These are phyloP conservation scores for Termitomyces sp. DNA, from an alignment of 768 basidiomycete species.

Conservation along the genomic window DNA sequence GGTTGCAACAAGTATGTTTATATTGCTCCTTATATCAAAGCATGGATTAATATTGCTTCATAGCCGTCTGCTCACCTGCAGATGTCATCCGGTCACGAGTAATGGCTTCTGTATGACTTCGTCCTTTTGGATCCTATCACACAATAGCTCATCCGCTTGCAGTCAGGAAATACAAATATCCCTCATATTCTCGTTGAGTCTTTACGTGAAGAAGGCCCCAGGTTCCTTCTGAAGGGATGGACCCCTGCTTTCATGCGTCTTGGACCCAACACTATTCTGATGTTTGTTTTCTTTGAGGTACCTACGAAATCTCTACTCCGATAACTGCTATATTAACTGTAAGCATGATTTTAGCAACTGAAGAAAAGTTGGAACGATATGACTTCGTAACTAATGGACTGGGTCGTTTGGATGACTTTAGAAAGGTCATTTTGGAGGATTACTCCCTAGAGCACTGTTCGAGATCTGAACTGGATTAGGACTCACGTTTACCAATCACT, in stretches of 20 bases:
- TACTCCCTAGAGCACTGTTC: constrained; percentile 2
- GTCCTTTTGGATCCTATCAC: constrained; percentile 8
- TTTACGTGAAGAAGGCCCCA: constrained; percentile 67
- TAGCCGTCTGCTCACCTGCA: constrained; percentile 76
- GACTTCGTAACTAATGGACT: constrained; percentile 4
- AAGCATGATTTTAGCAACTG: constrained; percentile 51
- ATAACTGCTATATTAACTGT: neutral
- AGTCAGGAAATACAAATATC: constrained; percentile 52
- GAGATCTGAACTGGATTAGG: neutral
- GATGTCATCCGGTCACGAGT: constrained; percentile 76
- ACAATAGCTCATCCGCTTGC: neutral
- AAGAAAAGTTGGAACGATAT: constrained; percentile 55
- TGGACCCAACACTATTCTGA: constrained; percentile 78
- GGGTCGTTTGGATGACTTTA: neutral
- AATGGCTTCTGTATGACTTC: constrained; percentile 62
- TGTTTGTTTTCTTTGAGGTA: constrained; percentile 86
- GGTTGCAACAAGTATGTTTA: constrained; percentile 67
- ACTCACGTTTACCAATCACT: constrained; percentile 5
- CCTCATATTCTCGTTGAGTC: constrained; percentile 55
- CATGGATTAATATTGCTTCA: constrained; percentile 6
- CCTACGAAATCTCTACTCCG: constrained; percentile 8
- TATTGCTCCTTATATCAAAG: neutral
- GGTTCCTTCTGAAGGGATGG: constrained; percentile 87
- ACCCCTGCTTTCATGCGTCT: constrained; percentile 83
- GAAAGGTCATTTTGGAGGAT: constrained; percentile 5